These are phyloP conservation scores for Corymbia maculata DNA, from an alignment of 345 rosid genomes.

Conservation along the genomic window DNA sequence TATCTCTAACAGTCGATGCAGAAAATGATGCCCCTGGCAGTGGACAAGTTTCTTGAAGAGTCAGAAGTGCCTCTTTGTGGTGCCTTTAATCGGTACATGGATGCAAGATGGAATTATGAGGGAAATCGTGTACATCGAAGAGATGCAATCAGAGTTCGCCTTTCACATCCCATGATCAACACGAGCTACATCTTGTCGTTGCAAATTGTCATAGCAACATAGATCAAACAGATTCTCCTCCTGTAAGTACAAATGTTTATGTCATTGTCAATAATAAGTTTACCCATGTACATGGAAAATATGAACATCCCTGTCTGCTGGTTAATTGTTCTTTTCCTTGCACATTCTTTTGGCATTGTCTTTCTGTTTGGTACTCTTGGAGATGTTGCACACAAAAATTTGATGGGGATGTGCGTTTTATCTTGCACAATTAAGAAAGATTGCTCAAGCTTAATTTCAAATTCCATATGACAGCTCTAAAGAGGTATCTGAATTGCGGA, in stretches of 20 bases:
- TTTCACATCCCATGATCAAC: not conserved
- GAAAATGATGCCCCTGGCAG: constrained; percentile 25
- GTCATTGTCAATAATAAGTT: not conserved
- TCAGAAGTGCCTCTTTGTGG: not conserved
- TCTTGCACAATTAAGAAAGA: not conserved
- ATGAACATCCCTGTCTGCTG: not conserved
- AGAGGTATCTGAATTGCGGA: not conserved
- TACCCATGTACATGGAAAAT: not conserved
- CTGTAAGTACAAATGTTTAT: not conserved
- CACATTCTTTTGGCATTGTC: not conserved
- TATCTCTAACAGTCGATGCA: constrained; percentile 38
- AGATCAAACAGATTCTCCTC: not conserved
- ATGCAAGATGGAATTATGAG: not conserved
- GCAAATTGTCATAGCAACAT: not conserved
- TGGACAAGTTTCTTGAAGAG: constrained; percentile 5
- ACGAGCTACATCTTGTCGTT: not conserved
- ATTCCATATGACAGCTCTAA: not conserved
- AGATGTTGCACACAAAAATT: not conserved
- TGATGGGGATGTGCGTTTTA: not conserved
- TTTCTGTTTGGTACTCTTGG: not conserved
- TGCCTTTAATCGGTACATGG: not conserved
- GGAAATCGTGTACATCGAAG: not conserved
- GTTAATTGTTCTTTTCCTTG: not conserved
- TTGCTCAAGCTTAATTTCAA: not conserved
- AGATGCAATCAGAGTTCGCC: not conserved